These are phyloP conservation scores for Exsudoporus frostii DNA, from an alignment of 768 basidiomycete genomes.

Conservation along the genomic window DNA sequence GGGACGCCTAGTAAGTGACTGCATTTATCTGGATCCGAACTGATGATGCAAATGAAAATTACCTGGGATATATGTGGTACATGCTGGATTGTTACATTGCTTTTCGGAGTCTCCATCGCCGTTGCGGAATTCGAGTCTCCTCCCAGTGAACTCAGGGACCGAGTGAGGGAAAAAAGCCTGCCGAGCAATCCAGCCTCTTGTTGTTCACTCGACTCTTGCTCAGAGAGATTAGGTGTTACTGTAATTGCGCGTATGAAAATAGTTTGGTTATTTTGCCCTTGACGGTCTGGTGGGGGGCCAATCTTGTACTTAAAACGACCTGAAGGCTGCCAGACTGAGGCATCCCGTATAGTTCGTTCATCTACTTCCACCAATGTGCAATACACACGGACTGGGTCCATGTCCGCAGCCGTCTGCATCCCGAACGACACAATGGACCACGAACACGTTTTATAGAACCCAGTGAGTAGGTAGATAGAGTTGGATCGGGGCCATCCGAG, in stretches of 20 bases:
- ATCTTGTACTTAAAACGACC: background rate
- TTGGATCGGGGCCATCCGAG: background rate
- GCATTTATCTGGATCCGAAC: background rate
- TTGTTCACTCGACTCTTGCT: too few relatives aligned
- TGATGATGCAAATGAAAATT: background rate
- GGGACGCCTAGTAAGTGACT: background rate
- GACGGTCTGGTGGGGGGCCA: background rate
- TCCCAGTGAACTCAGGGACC: too few relatives aligned
- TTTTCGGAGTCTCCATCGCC: background rate
- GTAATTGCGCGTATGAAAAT: background rate
- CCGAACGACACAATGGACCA: background rate
- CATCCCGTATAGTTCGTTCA: too few relatives aligned
- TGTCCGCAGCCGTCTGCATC: background rate
- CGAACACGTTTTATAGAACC: background rate
- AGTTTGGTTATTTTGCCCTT: background rate
- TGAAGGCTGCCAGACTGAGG: background rate
- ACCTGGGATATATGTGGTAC: background rate
- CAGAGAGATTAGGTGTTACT: too few relatives aligned
- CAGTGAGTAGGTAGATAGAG: background rate
- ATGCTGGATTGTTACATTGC: background rate
- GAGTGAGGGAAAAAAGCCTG: too few relatives aligned
- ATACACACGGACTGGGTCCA: background rate
- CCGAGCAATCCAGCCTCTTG: too few relatives aligned
- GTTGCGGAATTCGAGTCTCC: background rate
- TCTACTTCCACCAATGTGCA: background rate